A percentile compares a stretch with the other conserved stretches of the same genome.
phyloP scores from a whole-genome alignment of 2,329 filamentous ascomycete genomes.

The Talaromyces funiculosus region DNA sequence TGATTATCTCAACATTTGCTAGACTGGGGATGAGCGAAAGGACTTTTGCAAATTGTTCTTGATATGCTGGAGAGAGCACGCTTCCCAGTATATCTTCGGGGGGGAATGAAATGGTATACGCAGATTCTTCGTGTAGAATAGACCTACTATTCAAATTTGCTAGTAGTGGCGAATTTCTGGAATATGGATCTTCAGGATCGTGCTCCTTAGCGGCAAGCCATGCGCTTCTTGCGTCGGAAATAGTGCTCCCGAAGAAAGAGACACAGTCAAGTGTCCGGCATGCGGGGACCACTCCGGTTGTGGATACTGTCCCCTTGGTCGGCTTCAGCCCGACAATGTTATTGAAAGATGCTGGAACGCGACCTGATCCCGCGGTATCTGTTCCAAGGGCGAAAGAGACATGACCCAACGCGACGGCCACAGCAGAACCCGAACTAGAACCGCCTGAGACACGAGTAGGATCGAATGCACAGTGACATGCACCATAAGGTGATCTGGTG shows the following conservation, averaged over 20 bases:
- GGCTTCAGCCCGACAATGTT: slow-evolving; percentile 24
- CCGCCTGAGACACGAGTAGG: slow-evolving; percentile 51
- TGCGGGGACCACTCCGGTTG: slow-evolving; percentile 32
- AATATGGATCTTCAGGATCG: slow-evolving; percentile 49
- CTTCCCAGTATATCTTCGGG: neutral
- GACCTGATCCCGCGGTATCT: slow-evolving; percentile 24
- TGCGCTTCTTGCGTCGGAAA: slow-evolving; percentile 43
- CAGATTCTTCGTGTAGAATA: slow-evolving; percentile 4
- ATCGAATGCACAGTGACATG: slow-evolving; percentile 49
- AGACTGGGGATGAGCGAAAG: slow-evolving; percentile 3
- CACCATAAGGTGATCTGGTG: slow-evolving; percentile 54
- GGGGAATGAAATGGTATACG: slow-evolving; percentile 9
- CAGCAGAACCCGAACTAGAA: slow-evolving; percentile 52
- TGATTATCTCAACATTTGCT: neutral
- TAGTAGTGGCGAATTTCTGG: slow-evolving; percentile 20
- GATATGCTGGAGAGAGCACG: neutral
- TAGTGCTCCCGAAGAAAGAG: slow-evolving; percentile 48
- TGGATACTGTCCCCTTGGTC: slow-evolving; percentile 22
- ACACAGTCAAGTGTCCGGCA: slow-evolving; percentile 55
- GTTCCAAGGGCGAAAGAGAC: slow-evolving; percentile 48
- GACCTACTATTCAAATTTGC: slow-evolving; percentile 3
- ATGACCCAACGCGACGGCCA: slow-evolving; percentile 47
- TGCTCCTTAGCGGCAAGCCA: slow-evolving; percentile 43
- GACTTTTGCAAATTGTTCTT: slow-evolving; percentile 6
- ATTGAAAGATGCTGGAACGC: slow-evolving; percentile 24